These are phyloP conservation scores for Catunica adiposa DNA, from an alignment of 2,329 filamentous ascomycete genomes.

Conservation along the genomic window DNA sequence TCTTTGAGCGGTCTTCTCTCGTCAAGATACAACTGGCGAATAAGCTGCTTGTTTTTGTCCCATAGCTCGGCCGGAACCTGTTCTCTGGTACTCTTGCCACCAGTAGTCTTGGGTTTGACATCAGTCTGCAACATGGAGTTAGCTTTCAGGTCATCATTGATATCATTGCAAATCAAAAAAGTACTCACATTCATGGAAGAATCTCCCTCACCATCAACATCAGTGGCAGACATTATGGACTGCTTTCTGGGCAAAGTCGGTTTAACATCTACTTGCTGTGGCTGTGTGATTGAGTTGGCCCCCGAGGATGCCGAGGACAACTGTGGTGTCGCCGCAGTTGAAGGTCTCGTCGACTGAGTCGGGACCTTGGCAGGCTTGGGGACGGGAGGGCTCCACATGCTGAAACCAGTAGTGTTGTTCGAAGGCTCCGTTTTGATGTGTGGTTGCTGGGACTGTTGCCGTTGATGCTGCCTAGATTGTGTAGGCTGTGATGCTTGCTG, in stretches of 20 bases:
- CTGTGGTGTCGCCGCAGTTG: constrained; percentile 15
- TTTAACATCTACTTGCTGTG: constrained; percentile 1
- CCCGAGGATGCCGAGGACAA: constrained; percentile 13
- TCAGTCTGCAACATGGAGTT: not conserved
- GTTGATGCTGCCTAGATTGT: constrained; percentile 6
- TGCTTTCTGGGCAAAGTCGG: not conserved
- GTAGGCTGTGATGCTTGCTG: constrained; percentile 15
- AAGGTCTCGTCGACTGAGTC: constrained; percentile 17
- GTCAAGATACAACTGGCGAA: constrained; percentile 30
- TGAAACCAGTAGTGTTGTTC: constrained; percentile 17
- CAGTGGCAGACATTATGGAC: not conserved
- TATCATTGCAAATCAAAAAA: too few species aligned
- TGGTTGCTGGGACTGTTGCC: constrained; percentile 8
- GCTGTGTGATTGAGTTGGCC: constrained; percentile 8
- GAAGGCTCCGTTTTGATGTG: constrained; percentile 4
- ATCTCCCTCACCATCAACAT: not conserved
- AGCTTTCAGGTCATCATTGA: not conserved
- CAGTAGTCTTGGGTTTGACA: constrained; percentile 4
- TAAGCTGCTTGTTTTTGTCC: constrained; percentile 31
- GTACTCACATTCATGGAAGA: not conserved
- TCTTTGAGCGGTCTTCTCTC: constrained; percentile 35
- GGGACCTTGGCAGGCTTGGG: constrained; percentile 25
- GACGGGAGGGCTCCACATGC: constrained; percentile 23
- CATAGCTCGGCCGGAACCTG: constrained; percentile 30
- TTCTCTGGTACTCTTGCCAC: constrained; percentile 21